These are phyloP conservation scores for Xylaria multiplex DNA, from an alignment of 2,329 filamentous ascomycete species.

Conservation along the genomic window DNA sequence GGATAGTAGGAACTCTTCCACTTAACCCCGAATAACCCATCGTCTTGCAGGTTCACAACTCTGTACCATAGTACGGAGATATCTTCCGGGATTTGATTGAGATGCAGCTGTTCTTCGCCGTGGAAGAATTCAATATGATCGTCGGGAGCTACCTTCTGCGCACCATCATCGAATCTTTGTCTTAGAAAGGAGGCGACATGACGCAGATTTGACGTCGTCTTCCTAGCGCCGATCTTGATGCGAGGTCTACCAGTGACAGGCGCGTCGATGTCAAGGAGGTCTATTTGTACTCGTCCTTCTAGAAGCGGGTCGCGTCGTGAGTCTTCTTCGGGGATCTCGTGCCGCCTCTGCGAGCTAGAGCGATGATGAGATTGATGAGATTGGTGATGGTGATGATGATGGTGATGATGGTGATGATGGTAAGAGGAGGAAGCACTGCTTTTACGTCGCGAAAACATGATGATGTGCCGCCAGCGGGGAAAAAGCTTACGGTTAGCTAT, in stretches of 20 bases:
- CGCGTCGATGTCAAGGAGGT: conserved; percentile 42
- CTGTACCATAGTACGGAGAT: conserved; percentile 38
- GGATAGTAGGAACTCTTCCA: conserved; percentile 31
- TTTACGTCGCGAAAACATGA: conserved; percentile 13
- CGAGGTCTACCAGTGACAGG: conserved; percentile 23
- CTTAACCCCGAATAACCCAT: conserved; percentile 35
- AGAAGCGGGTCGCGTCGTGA: not conserved
- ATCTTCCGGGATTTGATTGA: conserved; percentile 20
- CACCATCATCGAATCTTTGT: conserved; percentile 25
- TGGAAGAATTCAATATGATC: conserved; percentile 20
- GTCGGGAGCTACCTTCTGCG: conserved; percentile 14
- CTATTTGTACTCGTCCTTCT: conserved; percentile 34
- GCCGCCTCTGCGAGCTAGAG: not conserved
- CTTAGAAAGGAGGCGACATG: conserved; percentile 34
- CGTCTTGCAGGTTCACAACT: conserved; percentile 32
- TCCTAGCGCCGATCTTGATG: conserved; percentile 36
- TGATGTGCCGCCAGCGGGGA: not conserved
- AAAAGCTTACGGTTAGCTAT: not conserved
- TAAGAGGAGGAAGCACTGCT: not conserved
- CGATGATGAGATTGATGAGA: not conserved
- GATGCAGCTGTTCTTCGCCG: not conserved
- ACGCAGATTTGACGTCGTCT: conserved; percentile 31
- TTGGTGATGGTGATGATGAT: not conserved
- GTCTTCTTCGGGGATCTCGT: not conserved
- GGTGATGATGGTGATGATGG: not conserved